These are phyloP conservation scores for Alisma plantagoaquatica DNA, from an alignment of 106 monocot species.

Conservation along the genomic window DNA sequence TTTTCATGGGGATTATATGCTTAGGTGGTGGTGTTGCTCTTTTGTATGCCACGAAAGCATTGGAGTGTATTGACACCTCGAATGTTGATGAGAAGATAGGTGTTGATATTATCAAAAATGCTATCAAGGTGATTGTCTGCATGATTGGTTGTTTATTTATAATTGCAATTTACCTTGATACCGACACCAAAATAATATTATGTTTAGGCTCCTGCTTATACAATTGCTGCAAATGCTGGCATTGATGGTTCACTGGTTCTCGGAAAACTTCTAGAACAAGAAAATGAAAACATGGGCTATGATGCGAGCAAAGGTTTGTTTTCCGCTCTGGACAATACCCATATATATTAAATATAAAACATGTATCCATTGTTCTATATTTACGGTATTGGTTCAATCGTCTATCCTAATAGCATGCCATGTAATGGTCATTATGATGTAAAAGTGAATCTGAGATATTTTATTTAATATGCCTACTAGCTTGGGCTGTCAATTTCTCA, in stretches of 20 bases:
- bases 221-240: conserved; percentile 78
- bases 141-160: background rate
- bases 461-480: no score
- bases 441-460: no score
- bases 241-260: conserved; percentile 47
- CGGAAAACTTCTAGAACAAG: conserved; percentile 65
- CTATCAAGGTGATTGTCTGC: conserved; percentile 37
- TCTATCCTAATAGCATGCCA: no score
- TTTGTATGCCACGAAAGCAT: conserved; percentile 50
- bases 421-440: no score
- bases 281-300: conserved; percentile 55
- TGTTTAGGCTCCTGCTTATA: conserved; percentile 42
- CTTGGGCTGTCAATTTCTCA: no score
- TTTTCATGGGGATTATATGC: no score
- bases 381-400: no score
- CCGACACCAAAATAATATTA: conserved; percentile 1
- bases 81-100: conserved; percentile 70
- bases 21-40: conserved; percentile 79
- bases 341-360: background rate
- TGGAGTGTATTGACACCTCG: conserved; percentile 44
- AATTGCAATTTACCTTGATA: background rate
- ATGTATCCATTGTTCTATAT: no score
- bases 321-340: no score
- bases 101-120: conserved; percentile 57
- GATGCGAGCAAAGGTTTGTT: conserved; percentile 66